Percentiles rank a stretch among this genome's conserved stretches.
Evolutionary conservation across 108 stramenopile genomes (phyloP).

Genomic region (Mediolabrus comicus): DNA sequence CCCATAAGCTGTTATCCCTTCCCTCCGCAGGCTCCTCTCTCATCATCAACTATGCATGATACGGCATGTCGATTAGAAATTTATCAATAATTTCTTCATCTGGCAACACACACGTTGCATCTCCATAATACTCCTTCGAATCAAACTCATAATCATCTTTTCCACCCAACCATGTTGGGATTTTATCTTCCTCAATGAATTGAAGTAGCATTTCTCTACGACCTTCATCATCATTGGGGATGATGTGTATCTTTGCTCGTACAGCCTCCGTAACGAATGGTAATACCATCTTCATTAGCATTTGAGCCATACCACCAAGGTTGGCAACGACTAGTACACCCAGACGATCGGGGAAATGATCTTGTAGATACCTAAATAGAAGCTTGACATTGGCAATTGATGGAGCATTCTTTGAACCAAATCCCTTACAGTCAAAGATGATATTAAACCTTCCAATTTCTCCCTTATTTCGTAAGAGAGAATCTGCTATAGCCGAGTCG

Average conservation of each 20-base stretch:
- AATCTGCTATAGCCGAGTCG: conserved; percentile 61
- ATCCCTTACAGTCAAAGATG: conserved; percentile 56
- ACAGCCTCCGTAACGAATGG: conserved; percentile 72
- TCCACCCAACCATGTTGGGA: conserved; percentile 68
- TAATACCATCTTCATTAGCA: conserved; percentile 62
- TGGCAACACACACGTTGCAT: conserved; percentile 30
- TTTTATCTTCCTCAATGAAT: conserved; percentile 55
- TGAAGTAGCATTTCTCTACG: conserved; percentile 47
- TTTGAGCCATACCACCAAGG: conserved; percentile 49
- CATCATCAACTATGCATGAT: conserved; percentile 46
- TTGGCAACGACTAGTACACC: conserved; percentile 63
- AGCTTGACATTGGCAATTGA: conserved; percentile 45
- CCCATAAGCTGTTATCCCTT: no score
- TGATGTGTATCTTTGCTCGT: conserved; percentile 62
- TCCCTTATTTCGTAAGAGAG: conserved; percentile 46
- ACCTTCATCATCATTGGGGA: conserved; percentile 48
- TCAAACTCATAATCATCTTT: conserved; percentile 58
- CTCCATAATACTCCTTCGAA: conserved; percentile 49
- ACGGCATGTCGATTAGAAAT: conserved; percentile 63
- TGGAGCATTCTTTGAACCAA: conserved; percentile 45
- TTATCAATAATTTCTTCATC: conserved; percentile 50
- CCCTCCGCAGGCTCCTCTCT: no score
- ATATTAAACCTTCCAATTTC: conserved; percentile 71
- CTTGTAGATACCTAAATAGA: conserved; percentile 64
- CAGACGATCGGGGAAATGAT: conserved; percentile 76